phyloP scores from a whole-genome alignment of 2,329 filamentous ascomycete genomes.

The Alternaria ethzedia region DNA sequence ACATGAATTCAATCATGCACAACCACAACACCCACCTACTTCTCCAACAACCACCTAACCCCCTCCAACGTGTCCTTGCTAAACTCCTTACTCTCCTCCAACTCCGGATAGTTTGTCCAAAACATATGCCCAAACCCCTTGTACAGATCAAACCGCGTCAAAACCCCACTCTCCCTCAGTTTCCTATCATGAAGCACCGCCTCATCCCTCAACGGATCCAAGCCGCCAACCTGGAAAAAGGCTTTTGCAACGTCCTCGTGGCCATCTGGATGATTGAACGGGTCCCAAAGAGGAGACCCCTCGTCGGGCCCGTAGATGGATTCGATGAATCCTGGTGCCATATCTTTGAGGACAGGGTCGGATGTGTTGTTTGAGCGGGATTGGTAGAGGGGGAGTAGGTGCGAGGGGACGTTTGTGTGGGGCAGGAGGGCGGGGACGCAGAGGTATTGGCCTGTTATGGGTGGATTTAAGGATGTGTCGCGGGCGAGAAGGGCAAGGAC shows the following conservation, averaged over 20 bases:
- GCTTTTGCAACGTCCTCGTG: constrained; percentile 53
- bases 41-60: constrained; percentile 39
- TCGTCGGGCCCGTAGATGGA: constrained; percentile 35
- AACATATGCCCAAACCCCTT: constrained; percentile 53
- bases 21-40: background rate
- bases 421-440: constrained; percentile 56
- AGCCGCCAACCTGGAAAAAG: constrained; percentile 57
- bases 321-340: constrained; percentile 18
- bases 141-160: constrained; percentile 54
- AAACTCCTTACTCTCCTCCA: constrained; percentile 32
- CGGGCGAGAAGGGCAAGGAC: constrained; percentile 54
- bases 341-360: constrained; percentile 33
- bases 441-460: constrained; percentile 56
- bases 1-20: background rate
- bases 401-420: constrained; percentile 48
- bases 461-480: constrained; percentile 50
- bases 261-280: constrained; percentile 40
- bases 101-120: constrained; percentile 44
- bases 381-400: constrained; percentile 49
- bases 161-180: constrained; percentile 45
- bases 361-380: constrained; percentile 41
- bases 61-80: constrained; percentile 36
- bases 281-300: constrained; percentile 38
- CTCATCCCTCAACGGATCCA: constrained; percentile 59
- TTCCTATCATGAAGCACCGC: constrained; percentile 55